These are phyloP conservation scores for Annulohypoxylon moriforme DNA, from an alignment of 495 filamentous ascomycete species.

Conservation along the genomic window DNA sequence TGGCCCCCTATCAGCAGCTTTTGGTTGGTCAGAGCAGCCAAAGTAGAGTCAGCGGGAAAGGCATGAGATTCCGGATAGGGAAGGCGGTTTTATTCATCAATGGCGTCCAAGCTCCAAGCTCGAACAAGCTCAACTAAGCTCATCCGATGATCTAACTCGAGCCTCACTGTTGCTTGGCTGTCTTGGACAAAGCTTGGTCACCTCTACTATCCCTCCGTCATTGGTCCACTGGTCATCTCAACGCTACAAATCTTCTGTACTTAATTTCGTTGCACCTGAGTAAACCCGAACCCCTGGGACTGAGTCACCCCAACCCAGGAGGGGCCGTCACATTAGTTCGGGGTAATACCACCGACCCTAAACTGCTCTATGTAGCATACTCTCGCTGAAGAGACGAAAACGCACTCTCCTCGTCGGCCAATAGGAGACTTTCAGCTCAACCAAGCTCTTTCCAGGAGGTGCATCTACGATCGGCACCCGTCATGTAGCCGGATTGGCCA, in stretches of 20 bases:
- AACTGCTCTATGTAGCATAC: not conserved
- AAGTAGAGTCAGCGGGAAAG: conserved; percentile 5
- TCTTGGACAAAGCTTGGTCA: conserved; percentile 17
- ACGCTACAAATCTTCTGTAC: not conserved
- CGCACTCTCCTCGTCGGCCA: conserved; percentile 11
- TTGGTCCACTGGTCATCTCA: conserved; percentile 29
- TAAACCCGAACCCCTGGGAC: conserved; percentile 20
- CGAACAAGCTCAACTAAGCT: conserved; percentile 18
- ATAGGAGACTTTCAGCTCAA: conserved; percentile 23
- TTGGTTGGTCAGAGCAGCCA: conserved; percentile 27
- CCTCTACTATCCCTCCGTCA: not conserved
- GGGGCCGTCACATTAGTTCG: conserved; percentile 3
- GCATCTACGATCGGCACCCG: conserved; percentile 40
- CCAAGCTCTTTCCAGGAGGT: conserved; percentile 40
- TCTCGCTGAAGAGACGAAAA: conserved; percentile 29
- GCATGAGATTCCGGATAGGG: conserved; percentile 25
- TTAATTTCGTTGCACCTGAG: conserved; percentile 26
- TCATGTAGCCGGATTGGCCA: conserved; percentile 34
- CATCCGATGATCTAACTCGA: conserved; percentile 6
- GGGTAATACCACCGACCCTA: conserved; percentile 20
- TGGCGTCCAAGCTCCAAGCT: not conserved
- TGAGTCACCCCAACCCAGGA: conserved; percentile 2
- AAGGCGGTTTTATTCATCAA: conserved; percentile 24
- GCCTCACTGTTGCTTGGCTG: conserved; percentile 26
- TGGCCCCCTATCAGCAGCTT: conserved; percentile 6